Base-by-base conservation (phyloP, 2,329 filamentous ascomycete species). In the Ophiostoma angusticollis region DNA sequence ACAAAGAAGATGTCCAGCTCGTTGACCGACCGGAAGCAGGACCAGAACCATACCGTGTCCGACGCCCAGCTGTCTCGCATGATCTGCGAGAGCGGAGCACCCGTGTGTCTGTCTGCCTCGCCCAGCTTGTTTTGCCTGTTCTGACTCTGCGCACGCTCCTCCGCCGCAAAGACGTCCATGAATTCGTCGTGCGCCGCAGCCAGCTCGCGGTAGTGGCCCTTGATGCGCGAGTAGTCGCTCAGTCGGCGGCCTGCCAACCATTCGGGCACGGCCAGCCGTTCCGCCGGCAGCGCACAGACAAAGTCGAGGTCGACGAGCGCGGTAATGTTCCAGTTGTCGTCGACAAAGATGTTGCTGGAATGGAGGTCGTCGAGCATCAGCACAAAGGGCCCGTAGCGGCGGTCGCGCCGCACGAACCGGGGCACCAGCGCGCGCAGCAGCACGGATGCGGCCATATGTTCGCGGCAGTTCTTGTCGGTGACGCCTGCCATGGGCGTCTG, bases 301-400 rank as follows among this genome's bases (percentile, higher is more conserved):
- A 50, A 56, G 40, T 58, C 54, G 33, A 51, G 47, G 39, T 57
- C 52, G 11, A 54, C 49, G 1, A 57, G 30, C 41, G 48, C 47
- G 17, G 49, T 56, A 29, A 57, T 45, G 35, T 57, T 56, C 52
- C 52, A 54, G 34, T 54, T 42, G 42, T 52, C 37, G 39, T 58
- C 53, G 32, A 56, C 51, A 30, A 57, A 51, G 35, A 58, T 52
- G 35, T 57, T 58, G 34, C 49, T 50, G 18, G 29, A 37, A 44
- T 53, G 48, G 29, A 55, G 43, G 41, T 58, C 50, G 36, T 50
- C 52, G 37, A 57, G 39, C 25, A 45, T 35, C 18, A 56, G 50
- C 38, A 38, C 23, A 41, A 51, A 55, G 2, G 52, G 50, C 9
- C 49, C 51, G 37, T 51, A n/a, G 4, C 40, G 45, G 1, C 11